These are phyloP conservation scores for Arachis monticola DNA, from an alignment of 331 rosid species.

Conservation along the genomic window DNA sequence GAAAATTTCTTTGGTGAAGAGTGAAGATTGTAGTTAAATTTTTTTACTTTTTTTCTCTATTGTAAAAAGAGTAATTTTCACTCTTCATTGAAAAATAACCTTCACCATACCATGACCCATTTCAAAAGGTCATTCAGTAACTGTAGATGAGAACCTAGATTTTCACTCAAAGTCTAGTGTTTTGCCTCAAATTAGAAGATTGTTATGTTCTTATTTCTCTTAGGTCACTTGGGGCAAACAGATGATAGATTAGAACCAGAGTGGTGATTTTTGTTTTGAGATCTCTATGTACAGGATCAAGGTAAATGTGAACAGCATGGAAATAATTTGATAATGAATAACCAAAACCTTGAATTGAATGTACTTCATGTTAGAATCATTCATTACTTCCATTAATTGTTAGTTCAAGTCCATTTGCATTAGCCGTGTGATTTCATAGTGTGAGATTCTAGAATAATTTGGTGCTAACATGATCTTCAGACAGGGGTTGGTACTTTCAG, in stretches of 20 bases:
- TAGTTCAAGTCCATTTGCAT: no score
- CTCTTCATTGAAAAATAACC: no score
- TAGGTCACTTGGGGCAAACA: background rate
- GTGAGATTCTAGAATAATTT: background rate
- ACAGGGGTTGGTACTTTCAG: conserved; percentile 94
- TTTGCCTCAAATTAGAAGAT: conserved; percentile 3
- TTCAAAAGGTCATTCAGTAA: no score
- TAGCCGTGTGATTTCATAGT: background rate
- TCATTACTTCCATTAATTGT: background rate
- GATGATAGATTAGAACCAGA: background rate
- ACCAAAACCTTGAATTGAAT: conserved; percentile 6
- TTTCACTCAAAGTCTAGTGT: background rate
- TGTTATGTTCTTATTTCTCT: background rate
- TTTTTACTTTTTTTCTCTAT: background rate
- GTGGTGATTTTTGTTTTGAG: background rate
- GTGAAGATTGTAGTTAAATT: no score
- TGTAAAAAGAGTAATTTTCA: background rate
- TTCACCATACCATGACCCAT: no score
- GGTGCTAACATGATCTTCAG: conserved; percentile 48
- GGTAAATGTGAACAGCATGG: background rate
- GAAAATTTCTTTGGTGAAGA: background rate
- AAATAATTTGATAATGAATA: background rate
- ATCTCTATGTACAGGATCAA: background rate
- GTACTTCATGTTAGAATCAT: conserved; percentile 13
- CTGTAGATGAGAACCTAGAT: background rate